phyloP scores from a whole-genome alignment of 352 stramenopile genomes.

The Phytophthora syringae region DNA sequence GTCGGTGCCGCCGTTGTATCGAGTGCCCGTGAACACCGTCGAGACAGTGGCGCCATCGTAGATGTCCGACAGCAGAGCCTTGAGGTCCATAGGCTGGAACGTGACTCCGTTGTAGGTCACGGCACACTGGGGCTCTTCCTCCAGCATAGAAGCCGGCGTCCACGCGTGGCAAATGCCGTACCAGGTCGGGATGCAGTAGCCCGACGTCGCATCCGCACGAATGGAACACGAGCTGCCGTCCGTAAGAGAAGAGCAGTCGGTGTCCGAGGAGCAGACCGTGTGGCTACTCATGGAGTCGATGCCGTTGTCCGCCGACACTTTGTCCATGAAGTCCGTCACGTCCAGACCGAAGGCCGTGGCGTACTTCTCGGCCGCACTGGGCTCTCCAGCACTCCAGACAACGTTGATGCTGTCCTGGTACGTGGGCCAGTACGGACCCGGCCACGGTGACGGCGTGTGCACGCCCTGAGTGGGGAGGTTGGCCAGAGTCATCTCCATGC shows the following conservation, averaged over 20 bases:
- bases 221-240: conserved; percentile 41
- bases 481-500: conserved; percentile 15
- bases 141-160: conserved; percentile 40
- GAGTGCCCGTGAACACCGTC: conserved; percentile 47
- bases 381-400: conserved; percentile 24
- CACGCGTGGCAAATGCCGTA: conserved; percentile 54
- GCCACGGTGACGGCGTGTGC: conserved; percentile 18
- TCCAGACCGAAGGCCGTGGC: conserved; percentile 42
- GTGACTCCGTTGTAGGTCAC: conserved; percentile 47
- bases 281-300: conserved; percentile 34
- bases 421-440: conserved; percentile 50
- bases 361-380: conserved; percentile 47
- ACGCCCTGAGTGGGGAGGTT: conserved; percentile 23
- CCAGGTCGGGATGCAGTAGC: conserved; percentile 52
- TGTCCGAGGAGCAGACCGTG: conserved; percentile 33
- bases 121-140: conserved; percentile 39
- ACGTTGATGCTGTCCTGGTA: conserved; percentile 70
- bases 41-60: conserved; percentile 40
- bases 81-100: conserved; percentile 50
- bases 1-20: conserved; percentile 40
- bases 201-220: conserved; percentile 32
- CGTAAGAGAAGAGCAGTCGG: conserved; percentile 35
- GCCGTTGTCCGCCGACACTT: conserved; percentile 32
- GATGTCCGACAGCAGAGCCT: conserved; percentile 48
- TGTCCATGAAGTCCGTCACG: conserved; percentile 41